Conservation (phyloP, 1,139 yeast genomes). For the Taphrina wiesneri region DNA sequence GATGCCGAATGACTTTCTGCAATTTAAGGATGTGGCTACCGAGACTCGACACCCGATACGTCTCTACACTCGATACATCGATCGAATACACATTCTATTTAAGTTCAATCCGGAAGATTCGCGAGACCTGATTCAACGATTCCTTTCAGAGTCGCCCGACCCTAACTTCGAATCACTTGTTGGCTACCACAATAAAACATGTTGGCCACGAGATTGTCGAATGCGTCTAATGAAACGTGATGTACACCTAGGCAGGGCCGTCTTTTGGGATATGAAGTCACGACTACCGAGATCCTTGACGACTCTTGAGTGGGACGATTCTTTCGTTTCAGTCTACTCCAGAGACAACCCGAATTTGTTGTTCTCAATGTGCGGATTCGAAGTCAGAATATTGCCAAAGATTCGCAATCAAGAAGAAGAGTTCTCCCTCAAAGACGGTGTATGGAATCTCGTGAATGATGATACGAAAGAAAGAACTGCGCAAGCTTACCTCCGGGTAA, state of each 20-base stretch:
- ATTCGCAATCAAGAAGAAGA: slow-evolving; percentile 53
- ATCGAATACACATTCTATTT: slow-evolving; percentile 76
- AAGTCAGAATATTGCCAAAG: slow-evolving; percentile 82
- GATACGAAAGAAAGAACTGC: slow-evolving; percentile 83
- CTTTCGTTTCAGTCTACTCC: slow-evolving; percentile 85
- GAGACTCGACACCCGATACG: slow-evolving; percentile 75
- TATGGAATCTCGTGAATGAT: slow-evolving; percentile 82
- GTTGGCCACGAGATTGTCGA: slow-evolving; percentile 93
- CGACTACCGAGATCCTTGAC: slow-evolving; percentile 77
- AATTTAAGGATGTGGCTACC: slow-evolving; percentile 59
- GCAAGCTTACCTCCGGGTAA: slow-evolving; percentile 79
- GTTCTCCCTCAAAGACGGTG: slow-evolving; percentile 63
- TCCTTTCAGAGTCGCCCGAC: slow-evolving; percentile 80
- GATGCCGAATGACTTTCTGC: slow-evolving; percentile 74
- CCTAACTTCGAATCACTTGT: slow-evolving; percentile 84
- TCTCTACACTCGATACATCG: slow-evolving; percentile 78
- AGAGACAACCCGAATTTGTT: slow-evolving; percentile 83
- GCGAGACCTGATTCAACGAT: slow-evolving; percentile 72
- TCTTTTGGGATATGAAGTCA: slow-evolving; percentile 82
- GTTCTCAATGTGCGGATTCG: slow-evolving; percentile 94
- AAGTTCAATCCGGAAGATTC: slow-evolving; percentile 74
- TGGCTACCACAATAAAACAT: slow-evolving; percentile 82
- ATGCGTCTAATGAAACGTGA: slow-evolving; percentile 91
- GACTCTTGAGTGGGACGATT: slow-evolving; percentile 73
- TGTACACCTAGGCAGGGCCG: slow-evolving; percentile 88